These are phyloP conservation scores for Sisymbrium irio DNA, from an alignment of 345 rosid species.

Conservation along the genomic window DNA sequence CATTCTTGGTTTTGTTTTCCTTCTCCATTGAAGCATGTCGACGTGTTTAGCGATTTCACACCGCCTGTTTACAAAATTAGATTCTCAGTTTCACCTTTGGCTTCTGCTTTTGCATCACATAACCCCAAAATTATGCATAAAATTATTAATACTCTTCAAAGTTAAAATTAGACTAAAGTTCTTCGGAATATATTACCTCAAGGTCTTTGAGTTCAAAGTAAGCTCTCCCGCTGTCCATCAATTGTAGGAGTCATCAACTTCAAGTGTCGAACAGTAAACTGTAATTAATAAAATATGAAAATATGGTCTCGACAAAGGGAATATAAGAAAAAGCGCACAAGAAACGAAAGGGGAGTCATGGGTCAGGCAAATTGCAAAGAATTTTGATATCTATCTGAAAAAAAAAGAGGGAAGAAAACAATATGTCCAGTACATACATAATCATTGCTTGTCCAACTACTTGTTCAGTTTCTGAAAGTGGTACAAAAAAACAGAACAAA, in stretches of 20 bases:
- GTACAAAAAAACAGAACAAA: no score
- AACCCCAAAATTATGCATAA: background rate
- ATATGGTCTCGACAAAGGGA: slow-evolving; percentile 34
- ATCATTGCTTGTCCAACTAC: no score
- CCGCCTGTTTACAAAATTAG: slow-evolving; percentile 62
- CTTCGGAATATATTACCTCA: slow-evolving; percentile 45
- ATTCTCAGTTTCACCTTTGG: slow-evolving; percentile 61
- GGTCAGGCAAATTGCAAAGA: slow-evolving; percentile 6
- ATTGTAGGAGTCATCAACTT: slow-evolving; percentile 71
- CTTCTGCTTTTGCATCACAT: slow-evolving; percentile 41
- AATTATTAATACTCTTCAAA: no score
- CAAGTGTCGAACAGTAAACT: no score
- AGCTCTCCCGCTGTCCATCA: slow-evolving; percentile 91
- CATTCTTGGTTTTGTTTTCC: slow-evolving; percentile 32
- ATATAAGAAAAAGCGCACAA: slow-evolving; percentile 29
- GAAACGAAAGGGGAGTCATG: slow-evolving; percentile 32
- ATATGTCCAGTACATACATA: no score
- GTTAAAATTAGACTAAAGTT: no score
- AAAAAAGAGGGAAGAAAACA: slow-evolving; percentile 46
- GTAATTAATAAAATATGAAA: no score
- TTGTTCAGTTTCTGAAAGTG: no score
- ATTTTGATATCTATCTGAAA: slow-evolving; percentile 32
- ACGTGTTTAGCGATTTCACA: slow-evolving; percentile 56
- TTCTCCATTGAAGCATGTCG: slow-evolving; percentile 48
- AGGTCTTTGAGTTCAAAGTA: slow-evolving; percentile 77